Percentiles rank a stretch among this genome's conserved stretches.
Conservation (phyloP, 148 eudicot genomes). For the Agrostemma githago region DNA sequence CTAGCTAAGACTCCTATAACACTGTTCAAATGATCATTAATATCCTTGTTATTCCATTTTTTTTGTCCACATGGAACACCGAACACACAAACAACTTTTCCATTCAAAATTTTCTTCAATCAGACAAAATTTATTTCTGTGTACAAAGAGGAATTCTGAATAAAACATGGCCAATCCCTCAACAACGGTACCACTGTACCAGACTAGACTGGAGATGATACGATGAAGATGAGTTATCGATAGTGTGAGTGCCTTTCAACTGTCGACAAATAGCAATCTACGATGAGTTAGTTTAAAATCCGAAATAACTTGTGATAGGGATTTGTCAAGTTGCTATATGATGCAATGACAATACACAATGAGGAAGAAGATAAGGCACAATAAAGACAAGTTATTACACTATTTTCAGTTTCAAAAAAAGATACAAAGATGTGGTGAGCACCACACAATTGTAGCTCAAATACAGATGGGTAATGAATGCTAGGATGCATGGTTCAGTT, state of each 20-base stretch:
- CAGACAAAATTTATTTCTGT: neutral
- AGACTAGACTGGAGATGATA: neutral
- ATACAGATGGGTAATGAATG: conserved; percentile 15
- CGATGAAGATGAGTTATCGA: neutral
- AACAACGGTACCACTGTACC: neutral
- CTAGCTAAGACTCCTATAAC: neutral
- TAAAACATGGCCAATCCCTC: neutral
- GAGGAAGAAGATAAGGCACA: neutral
- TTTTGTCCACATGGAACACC: neutral
- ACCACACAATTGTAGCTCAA: conserved; percentile 14
- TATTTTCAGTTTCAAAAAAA: neutral
- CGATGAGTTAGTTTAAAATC: neutral
- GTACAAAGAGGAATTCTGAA: neutral
- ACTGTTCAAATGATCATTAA: neutral
- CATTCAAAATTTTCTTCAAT: too few species aligned
- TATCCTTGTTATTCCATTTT: neutral
- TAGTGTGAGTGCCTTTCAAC: neutral
- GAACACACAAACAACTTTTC: neutral
- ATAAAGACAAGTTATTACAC: conserved; percentile 7
- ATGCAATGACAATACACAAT: neutral
- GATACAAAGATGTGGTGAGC: conserved; percentile 4
- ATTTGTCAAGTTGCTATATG: neutral
- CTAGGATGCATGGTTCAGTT: conserved; percentile 11
- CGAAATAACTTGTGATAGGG: neutral
- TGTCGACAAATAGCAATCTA: neutral